Base-by-base conservation (phyloP, 1,284 basidiomycete species). In the Cystobasidiaceae sp. region DNA sequence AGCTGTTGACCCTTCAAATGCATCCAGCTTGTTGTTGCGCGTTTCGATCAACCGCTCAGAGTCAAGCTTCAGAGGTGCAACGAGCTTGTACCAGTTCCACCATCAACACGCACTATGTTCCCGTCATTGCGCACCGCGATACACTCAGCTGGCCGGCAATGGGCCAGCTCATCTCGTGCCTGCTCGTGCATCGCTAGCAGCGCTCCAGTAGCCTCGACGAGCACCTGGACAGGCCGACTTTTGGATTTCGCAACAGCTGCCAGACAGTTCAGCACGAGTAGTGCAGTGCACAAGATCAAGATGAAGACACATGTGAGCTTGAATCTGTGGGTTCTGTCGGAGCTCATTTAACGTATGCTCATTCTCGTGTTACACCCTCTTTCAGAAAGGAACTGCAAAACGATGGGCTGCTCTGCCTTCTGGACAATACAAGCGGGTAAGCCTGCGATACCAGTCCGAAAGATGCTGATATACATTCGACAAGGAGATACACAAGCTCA, bases 381-480 rank as follows among this genome's bases (percentile, higher is more conserved):
- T 48, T 9, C 61, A 64, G 61, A 66, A 66, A 66, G 63, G 63
- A 23, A 45, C 63, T 4, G 63, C 63, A 8, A 66, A 66, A 49
- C 30, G 63, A 23, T 66, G 63, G 63, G 37, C 63, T 30, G 27
- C 44, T 15, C 43, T 66, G 17, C 43, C 63, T n/a, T 41, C 33
- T 28, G 63, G 63, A 23, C 63, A 58, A 37, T 66, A 50, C 34
- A 66, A 66, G 37, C 27, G 63, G 30, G 62, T 64, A 49, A 6
- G 44, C 48, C 33, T 30, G 27, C 5, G 32, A 25, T 7, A n/a
- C n/a, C 19, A n/a, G 7, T 3, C 28, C 4, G 28, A 7, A 33
- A 33, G 8, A 7, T 34, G 5, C 37, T n/a, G n/a, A 11, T n/a
- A 39, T n/a, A 39, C 11, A 11, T 39, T 11, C 37, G 11, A 39